phyloP scores from a whole-genome alignment of 1,284 basidiomycete genomes.

The Boletus sp. region DNA sequence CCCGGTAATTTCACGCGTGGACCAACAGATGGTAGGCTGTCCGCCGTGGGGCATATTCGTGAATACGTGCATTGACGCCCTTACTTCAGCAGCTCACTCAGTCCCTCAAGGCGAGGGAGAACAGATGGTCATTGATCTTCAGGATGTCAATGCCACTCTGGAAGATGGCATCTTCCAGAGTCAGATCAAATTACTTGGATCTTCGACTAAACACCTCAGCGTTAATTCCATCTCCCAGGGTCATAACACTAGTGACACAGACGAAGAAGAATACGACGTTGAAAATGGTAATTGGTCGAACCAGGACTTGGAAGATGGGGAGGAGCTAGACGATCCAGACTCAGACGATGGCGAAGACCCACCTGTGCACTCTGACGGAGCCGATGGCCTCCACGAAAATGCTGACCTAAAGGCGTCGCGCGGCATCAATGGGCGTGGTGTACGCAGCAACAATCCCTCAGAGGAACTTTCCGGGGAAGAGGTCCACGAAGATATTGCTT shows the following conservation, averaged over 20 bases:
- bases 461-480: constrained; percentile 35
- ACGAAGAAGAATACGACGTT: constrained; percentile 14
- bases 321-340: constrained; percentile 26
- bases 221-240: constrained; percentile 19
- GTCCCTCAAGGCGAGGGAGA: constrained; percentile 87
- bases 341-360: constrained; percentile 26
- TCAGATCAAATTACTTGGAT: constrained; percentile 83
- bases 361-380: not conserved
- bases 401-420: constrained; percentile 27
- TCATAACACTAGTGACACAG: constrained; percentile 32
- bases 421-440: constrained; percentile 44
- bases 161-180: constrained; percentile 80
- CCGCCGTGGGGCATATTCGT: not conserved
- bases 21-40: constrained; percentile 50
- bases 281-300: constrained; percentile 6
- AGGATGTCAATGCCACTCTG: constrained; percentile 81
- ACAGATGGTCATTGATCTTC: constrained; percentile 95
- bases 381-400: constrained; percentile 17
- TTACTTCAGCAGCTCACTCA: constrained; percentile 28
- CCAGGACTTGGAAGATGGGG: constrained; percentile 26
- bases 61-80: constrained; percentile 16
- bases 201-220: constrained; percentile 62
- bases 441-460: constrained; percentile 40
- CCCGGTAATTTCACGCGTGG: constrained; percentile 88
- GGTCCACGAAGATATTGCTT: constrained; percentile 50